These are phyloP conservation scores for Boletus patriciae DNA, from an alignment of 768 basidiomycete genomes.

Conservation along the genomic window DNA sequence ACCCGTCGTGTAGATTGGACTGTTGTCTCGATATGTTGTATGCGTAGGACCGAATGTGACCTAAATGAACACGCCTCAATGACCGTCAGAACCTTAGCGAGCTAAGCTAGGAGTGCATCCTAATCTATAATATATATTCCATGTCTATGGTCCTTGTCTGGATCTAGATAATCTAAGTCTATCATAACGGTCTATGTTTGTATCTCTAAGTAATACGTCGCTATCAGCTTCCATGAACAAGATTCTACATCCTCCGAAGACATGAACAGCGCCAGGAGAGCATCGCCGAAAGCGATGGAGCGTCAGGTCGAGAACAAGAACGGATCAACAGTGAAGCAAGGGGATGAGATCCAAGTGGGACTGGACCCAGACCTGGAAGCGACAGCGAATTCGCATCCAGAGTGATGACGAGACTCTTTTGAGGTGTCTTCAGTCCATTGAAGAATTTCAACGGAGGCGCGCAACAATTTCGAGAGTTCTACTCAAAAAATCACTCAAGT, in stretches of 20 bases:
- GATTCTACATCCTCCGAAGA: constrained; percentile 30
- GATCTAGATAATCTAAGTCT: too few species aligned
- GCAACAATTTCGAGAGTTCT: too few species aligned
- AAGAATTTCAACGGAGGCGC: too few species aligned
- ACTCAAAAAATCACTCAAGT: too few species aligned
- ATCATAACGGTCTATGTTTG: too few species aligned
- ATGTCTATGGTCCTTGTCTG: too few species aligned
- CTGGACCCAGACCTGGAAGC: not conserved
- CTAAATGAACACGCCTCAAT: not conserved
- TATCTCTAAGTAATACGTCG: not conserved
- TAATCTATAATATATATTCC: too few species aligned
- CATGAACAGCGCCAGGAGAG: constrained; percentile 43
- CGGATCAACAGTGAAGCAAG: constrained; percentile 39
- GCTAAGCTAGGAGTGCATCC: too few species aligned
- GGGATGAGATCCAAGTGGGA: constrained; percentile 2
- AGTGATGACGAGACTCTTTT: constrained; percentile 19
- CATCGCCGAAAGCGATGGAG: constrained; percentile 26
- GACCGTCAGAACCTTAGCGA: not conserved
- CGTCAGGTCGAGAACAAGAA: constrained; percentile 32
- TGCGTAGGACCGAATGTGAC: constrained; percentile 13
- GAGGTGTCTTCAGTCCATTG: too few species aligned
- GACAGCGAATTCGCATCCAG: constrained; percentile 10
- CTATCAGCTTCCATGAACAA: not conserved
- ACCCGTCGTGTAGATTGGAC: constrained; percentile 54
- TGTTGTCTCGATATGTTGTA: constrained; percentile 9